These are phyloP conservation scores for Picea sitchensis DNA, from an alignment of 75 land plant species.

Conservation along the genomic window DNA sequence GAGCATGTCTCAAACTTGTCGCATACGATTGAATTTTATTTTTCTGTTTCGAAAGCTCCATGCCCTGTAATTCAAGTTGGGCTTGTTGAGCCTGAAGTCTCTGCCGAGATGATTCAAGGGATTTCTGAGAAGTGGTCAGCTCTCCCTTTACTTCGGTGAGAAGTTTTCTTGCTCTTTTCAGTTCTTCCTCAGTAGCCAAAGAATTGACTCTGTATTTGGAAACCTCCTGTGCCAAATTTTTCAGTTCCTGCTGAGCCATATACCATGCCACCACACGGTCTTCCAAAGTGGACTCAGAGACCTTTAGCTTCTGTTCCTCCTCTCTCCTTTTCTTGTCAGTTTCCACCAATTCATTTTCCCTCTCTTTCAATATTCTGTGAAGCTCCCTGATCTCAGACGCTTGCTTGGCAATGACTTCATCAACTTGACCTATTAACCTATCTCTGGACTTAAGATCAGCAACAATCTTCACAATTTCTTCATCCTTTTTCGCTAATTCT, in stretches of 20 bases:
- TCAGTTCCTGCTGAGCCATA: constrained; percentile 58
- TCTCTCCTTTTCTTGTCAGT: constrained; percentile 25
- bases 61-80: constrained; percentile 38
- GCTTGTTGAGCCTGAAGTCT: constrained; percentile 48
- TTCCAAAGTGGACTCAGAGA: constrained; percentile 58
- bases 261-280: constrained; percentile 61
- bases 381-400: constrained; percentile 43
- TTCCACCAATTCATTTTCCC: constrained; percentile 44
- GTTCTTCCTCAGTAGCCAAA: constrained; percentile 42
- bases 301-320: constrained; percentile 51
- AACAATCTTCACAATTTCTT: constrained; percentile 29
- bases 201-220: constrained; percentile 22
- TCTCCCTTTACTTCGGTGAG: constrained; percentile 68
- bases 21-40: constrained; percentile 28
- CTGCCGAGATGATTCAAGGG: constrained; percentile 43
- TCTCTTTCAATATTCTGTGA: constrained; percentile 32
- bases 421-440: constrained; percentile 46
- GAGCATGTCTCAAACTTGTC: constrained; percentile 45
- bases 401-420: constrained; percentile 57
- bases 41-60: constrained; percentile 57
- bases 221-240: constrained; percentile 40
- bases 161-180: constrained; percentile 46
- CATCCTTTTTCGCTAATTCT: constrained; percentile 55
- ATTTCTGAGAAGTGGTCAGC: constrained; percentile 53
- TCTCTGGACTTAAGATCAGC: constrained; percentile 41